Base-by-base conservation (phyloP, 2,329 filamentous ascomycete genomes). In the Calonectria henricotiae region DNA sequence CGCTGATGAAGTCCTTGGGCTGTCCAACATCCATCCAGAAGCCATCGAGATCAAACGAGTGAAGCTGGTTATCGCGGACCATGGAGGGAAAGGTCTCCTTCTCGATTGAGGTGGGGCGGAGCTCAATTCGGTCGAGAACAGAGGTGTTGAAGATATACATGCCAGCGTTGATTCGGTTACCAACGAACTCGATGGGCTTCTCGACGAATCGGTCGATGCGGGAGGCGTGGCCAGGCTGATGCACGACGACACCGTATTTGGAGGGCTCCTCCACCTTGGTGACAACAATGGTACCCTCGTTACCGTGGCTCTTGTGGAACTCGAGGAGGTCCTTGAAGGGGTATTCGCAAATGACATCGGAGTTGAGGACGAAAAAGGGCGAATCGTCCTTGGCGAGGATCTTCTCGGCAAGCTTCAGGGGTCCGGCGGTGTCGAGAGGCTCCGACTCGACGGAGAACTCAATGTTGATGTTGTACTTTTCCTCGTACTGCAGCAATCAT, bases 11-110 rank as follows among this genome's bases (percentile, higher is more conserved):
- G 82, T 99, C 96, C 88, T 98, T 99, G 78, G 96, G 96, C 86
- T 99, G 96, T 79, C 96, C 96, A 74, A 99, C 94, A 78, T 98
- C 96, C 96, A 98, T 98, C 96, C 96, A 98, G 90, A 97, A 98
- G 77, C 96, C 95, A 76, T 98, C 95, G 35, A 98, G 90, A 82
- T 98, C 96, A 82, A 97, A 98, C 1, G 94, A 98, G 89, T 98
- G 96, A 73, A 98, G 87, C 84, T 96, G 90, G 75, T 94, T 94
- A 79, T 98, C 96, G 79, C 89, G 91, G 85, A 93, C 93, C 83
- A 98, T 96, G 77, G 94, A 91, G 55, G 96, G 96, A 93, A 99
- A 99, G 39, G 95, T 98, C 87, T 98, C 96, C 86, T 98, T 96
- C 86, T 99, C 96, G 82, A 98, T 99, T 7, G 95, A 98, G 62